These are phyloP conservation scores for Melocanna baccifera DNA, from an alignment of 176 grass and related monocot species.

Conservation along the genomic window DNA sequence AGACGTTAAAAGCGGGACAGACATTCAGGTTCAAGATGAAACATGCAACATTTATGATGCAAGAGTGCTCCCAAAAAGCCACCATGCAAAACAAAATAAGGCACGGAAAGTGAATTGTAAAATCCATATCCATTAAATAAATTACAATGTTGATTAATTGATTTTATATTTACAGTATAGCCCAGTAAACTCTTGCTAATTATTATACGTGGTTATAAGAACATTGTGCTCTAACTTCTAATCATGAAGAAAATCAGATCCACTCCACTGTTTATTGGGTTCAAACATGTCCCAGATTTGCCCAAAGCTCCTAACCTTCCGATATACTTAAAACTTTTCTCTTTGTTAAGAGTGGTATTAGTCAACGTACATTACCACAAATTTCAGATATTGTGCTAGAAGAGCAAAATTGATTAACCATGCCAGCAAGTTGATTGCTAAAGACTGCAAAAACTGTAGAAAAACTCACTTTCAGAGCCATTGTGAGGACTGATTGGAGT, in stretches of 20 bases:
- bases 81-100: neutral
- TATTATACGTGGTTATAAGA: neutral
- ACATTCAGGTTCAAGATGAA: slow-evolving; percentile 29
- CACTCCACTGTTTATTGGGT: neutral
- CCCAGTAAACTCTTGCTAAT: neutral
- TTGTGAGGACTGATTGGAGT: slow-evolving; percentile 34
- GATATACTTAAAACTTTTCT: neutral
- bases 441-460: slow-evolving; percentile 3
- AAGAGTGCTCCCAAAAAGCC: neutral
- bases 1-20: neutral
- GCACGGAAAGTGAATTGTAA: neutral
- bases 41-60: slow-evolving; percentile 14
- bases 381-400: slow-evolving; percentile 14
- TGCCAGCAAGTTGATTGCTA: neutral
- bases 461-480: slow-evolving; percentile 43
- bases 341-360: neutral
- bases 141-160: neutral
- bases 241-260: neutral
- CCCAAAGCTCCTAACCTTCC: neutral
- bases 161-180: neutral
- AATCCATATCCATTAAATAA: neutral
- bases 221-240: neutral
- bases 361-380: neutral
- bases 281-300: neutral
- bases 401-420: slow-evolving; percentile 4